phyloP scores from a whole-genome alignment of 257 asterid species.

The Fraxinus quadrangulata region DNA sequence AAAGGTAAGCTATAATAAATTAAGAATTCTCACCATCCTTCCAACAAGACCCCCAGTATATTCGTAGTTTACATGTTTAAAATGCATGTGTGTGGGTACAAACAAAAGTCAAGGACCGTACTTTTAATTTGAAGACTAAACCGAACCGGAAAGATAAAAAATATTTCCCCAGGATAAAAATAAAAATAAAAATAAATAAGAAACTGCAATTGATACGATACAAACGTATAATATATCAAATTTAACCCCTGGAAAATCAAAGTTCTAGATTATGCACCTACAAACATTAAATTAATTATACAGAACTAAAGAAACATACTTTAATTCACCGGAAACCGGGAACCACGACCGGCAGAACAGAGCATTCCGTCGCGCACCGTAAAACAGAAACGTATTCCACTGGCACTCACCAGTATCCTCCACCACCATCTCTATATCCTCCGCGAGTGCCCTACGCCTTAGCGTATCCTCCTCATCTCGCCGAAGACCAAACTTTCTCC shows the following conservation, averaged over 20 bases:
- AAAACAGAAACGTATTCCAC: constrained; percentile 79
- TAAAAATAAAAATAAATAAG: neutral
- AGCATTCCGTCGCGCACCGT: constrained; percentile 71
- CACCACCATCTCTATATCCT: constrained; percentile 66
- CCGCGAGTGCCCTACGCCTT: constrained; percentile 88
- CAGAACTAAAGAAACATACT: constrained; percentile 38
- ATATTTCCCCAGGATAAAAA: neutral
- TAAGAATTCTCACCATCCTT: neutral
- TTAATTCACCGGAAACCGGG: constrained; percentile 68
- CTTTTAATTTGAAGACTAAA: neutral
- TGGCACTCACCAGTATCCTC: constrained; percentile 40
- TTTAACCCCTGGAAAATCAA: neutral
- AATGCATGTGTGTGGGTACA: neutral
- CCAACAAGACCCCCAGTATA: neutral
- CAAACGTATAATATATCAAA: neutral
- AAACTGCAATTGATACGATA: neutral
- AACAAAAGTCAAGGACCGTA: neutral
- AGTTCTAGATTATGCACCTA: neutral
- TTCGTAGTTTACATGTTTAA: neutral
- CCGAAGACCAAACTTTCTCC: constrained; percentile 56
- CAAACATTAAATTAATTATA: neutral
- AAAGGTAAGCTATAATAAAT: neutral
- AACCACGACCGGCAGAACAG: constrained; percentile 95
- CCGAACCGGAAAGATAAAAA: neutral
- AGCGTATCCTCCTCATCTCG: constrained; percentile 95